Evolutionary conservation across 2,329 filamentous ascomycete species (phyloP), one percentile per base, ranked within the genome.

Genomic region (Trichoderma atroviride): DNA sequence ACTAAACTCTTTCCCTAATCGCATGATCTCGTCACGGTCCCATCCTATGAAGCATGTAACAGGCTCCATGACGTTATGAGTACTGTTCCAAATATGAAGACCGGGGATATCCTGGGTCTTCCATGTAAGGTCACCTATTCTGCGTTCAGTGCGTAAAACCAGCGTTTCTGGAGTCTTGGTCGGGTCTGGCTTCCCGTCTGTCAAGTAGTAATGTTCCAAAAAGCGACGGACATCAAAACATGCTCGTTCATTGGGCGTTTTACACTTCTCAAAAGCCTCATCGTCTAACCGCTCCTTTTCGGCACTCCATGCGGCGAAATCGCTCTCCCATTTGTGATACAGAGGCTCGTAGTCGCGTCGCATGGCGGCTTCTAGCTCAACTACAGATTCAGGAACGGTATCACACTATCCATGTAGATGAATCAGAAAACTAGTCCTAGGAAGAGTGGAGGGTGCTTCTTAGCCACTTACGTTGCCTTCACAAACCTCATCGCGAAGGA

Each of bases 321-420:
- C 70, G 5, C 10, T 47, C 14, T 62, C 35, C 69, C 67, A 70
- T 19, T 56, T 27, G 6, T 19, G 27, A 3, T 66, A 59, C 19
- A 66, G n/a, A 10, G 72, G 67, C 11, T 57, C 58, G 1, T 71
- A 70, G 2, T 72, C 71, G 6, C 31, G 53, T 35, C 59, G 52
- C 47, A 69, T 67, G 10, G 47, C 33, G 10, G 73, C 40, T 10
- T 68, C 71, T 2, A 71, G 24, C 19, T 56, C 58, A 13, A 13
- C 5, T 1, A 64, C 40, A 5, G 47, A 47, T 3, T 64, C 13
- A 2, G 59, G 52, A 9, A 69, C 40, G 3, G 6, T 52, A 13
- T 64, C 16, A 37, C 59, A 69, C 59, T 69, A 47, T 24, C 37
- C 4, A 6, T 14, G 27, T 2, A 9, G 4, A 43, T n/a, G n/a